Evolutionary conservation across 768 basidiomycete genomes (phyloP).

Genomic region (Krasilnikovozyma curviuscula): DNA sequence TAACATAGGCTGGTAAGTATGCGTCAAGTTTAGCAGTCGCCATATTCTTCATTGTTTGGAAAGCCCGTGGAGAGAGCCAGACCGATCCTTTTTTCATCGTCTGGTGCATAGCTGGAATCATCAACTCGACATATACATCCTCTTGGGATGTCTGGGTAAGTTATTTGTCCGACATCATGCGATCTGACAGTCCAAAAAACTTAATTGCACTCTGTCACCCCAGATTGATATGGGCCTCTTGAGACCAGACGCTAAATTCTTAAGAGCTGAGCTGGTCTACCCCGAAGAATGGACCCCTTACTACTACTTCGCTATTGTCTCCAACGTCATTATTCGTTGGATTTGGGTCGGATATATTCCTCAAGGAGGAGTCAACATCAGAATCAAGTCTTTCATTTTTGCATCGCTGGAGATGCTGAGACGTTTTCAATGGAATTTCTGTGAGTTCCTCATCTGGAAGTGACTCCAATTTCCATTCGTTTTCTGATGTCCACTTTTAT

Average conservation of each 20-base stretch:
- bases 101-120: constrained; percentile 45
- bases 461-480: background rate
- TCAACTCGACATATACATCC: constrained; percentile 50
- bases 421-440: constrained; percentile 11
- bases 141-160: constrained; percentile 59
- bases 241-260: constrained; percentile 31
- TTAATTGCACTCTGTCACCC: too few relatives aligned
- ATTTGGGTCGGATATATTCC: constrained; percentile 41
- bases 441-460: background rate
- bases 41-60: constrained; percentile 55
- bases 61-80: constrained; percentile 37
- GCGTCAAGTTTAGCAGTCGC: constrained; percentile 14
- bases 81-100: constrained; percentile 38
- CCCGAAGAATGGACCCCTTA: constrained; percentile 24
- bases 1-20: constrained; percentile 42
- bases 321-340: constrained; percentile 59
- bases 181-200: too few relatives aligned
- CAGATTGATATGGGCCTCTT: too few relatives aligned
- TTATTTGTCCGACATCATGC: background rate
- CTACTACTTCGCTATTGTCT: constrained; percentile 32
- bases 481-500: background rate
- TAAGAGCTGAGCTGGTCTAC: constrained; percentile 62
- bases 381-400: constrained; percentile 3
- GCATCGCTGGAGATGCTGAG: constrained; percentile 6
- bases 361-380: background rate